These are phyloP conservation scores for Ogataea kodamae DNA, from an alignment of 805 yeast species.

Conservation along the genomic window DNA sequence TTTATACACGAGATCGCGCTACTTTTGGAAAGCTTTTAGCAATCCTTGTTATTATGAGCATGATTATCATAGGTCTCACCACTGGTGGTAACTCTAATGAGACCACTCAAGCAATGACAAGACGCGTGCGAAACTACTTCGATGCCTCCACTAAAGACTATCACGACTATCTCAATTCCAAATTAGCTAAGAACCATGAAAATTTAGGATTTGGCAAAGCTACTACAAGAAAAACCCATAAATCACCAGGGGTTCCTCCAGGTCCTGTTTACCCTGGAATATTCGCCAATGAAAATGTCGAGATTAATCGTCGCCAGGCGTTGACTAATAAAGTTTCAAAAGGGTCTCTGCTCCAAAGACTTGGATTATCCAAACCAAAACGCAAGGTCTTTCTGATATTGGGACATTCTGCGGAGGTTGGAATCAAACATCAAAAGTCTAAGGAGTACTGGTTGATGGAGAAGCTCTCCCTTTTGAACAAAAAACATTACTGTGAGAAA, in stretches of 20 bases:
- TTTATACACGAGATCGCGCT: slow-evolving; percentile 11
- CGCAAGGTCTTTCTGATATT: slow-evolving; percentile 36
- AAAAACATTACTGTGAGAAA: slow-evolving; percentile 43
- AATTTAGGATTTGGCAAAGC: slow-evolving; percentile 25
- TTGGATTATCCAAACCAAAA: slow-evolving; percentile 17
- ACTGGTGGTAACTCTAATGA: neutral
- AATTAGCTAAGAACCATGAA: slow-evolving; percentile 23
- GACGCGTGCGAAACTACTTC: slow-evolving; percentile 18
- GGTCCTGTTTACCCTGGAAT: slow-evolving; percentile 27
- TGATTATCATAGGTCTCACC: slow-evolving; percentile 2
- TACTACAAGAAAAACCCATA: slow-evolving; percentile 16
- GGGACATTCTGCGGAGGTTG: slow-evolving; percentile 41
- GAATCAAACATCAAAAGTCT: slow-evolving; percentile 38
- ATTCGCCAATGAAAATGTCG: slow-evolving; percentile 13
- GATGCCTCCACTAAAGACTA: slow-evolving; percentile 16
- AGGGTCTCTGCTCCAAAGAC: slow-evolving; percentile 4
- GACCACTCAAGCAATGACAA: slow-evolving; percentile 2
- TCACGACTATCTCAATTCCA: slow-evolving; percentile 26
- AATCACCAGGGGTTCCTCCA: slow-evolving; percentile 29
- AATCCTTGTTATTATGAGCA: neutral
- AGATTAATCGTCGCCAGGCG: slow-evolving; percentile 1
- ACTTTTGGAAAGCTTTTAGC: slow-evolving; percentile 7
- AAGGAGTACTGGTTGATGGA: slow-evolving; percentile 45
- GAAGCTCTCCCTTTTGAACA: slow-evolving; percentile 44
- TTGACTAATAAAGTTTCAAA: slow-evolving; percentile 4